Base-by-base conservation (phyloP, 2,329 filamentous ascomycete genomes). In the Chaetoscypha palmicola region DNA sequence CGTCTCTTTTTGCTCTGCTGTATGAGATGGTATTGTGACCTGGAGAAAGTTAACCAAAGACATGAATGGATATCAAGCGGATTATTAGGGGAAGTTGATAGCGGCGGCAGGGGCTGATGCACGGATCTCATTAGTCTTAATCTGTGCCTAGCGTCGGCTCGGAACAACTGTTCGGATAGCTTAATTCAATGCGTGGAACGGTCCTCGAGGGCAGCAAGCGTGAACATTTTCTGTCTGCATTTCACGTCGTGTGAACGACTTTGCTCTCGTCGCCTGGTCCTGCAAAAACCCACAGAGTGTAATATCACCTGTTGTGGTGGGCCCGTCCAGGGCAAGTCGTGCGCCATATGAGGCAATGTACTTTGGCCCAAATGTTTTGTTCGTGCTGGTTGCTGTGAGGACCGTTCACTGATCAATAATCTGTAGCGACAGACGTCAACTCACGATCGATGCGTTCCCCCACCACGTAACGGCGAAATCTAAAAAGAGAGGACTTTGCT, bases 151-250 rank as follows among this genome's bases (percentile, higher is more conserved):
- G 34, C 34, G 34, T 11, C 34, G 34, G 34, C 34, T 5, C 34
- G 34, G 34, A 37, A 22, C 12, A 37, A 12, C 34, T 22, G 3
- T 23, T 37, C 34, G 34, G 34, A 37, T 37, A 37, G 34, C 34
- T 37, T 37, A 37, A 22, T 37, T 24, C 12, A 37, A 37, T 37
- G 17, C 11, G 34, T 37, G 21, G 23, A 37, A 22, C 17, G 11
- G 4, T 8, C 11, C 21, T 10, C 19, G 34, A 36, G 14, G 21
- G 20, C 12, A 12, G 20, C 12, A 17, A 22, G 11, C 20, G 34
- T 37, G 16, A 22, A 37, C 34, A 21, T 22, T 37, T 22, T 16
- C 19, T 17, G 32, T 16, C n/a, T 16, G 19, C 17, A 16, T 34
- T 16, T 17, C 32, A 19, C 9, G 32, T 34, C 32, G 12, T 34